A percentile compares a stretch with the other conserved stretches of the same genome.
Conservation (phyloP, 139 green algal species). For the Closterium sp. region DNA sequence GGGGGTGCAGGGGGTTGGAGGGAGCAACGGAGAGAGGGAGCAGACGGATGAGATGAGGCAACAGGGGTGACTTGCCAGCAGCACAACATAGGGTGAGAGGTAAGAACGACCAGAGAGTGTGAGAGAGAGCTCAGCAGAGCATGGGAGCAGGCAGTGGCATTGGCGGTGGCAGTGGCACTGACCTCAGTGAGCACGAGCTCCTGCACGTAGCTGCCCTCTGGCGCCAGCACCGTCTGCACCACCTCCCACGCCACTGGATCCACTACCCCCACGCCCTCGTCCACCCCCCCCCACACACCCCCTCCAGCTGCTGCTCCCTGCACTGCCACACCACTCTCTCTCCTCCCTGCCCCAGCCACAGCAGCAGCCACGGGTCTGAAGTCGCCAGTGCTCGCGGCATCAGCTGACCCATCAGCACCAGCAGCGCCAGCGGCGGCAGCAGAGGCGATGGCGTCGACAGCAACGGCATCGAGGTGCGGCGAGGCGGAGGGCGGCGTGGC, state of each 20-base stretch:
- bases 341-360: not conserved
- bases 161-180: too few relatives aligned
- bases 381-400: not conserved
- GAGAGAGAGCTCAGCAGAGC: too few relatives aligned
- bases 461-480: not conserved
- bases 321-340: not conserved
- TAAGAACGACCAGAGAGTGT: not conserved
- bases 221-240: slow-evolving; percentile 32
- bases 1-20: not conserved
- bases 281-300: not conserved
- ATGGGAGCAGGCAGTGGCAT: too few relatives aligned
- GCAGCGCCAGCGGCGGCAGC: not conserved
- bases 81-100: not conserved
- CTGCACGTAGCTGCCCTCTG: slow-evolving; percentile 48
- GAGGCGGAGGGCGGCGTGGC: slow-evolving; percentile 5
- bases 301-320: not conserved
- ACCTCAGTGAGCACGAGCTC: slow-evolving; percentile 52
- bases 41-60: not conserved
- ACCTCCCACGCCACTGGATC: slow-evolving; percentile 29
- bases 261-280: not conserved
- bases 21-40: not conserved
- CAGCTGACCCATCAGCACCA: not conserved
- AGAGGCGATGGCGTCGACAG: not conserved
- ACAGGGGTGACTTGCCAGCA: not conserved
- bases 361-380: not conserved